These are phyloP conservation scores for Neofusicoccum sp. DNA, from an alignment of 2,329 filamentous ascomycete genomes.

Conservation along the genomic window DNA sequence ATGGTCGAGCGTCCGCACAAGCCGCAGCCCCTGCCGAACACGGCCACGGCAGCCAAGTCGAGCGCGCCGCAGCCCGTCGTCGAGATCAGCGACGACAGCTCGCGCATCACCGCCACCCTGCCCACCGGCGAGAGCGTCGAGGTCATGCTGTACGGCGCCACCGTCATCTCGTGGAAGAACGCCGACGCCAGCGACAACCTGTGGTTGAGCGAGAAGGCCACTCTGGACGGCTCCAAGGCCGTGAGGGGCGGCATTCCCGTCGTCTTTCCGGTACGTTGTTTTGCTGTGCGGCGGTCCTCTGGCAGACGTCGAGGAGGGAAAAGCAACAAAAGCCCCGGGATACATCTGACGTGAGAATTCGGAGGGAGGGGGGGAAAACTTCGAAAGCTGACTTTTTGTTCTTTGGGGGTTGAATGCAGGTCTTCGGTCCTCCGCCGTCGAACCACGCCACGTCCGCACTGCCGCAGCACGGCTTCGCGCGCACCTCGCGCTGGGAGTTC, in stretches of 20 bases:
- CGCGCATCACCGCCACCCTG: conserved; percentile 73
- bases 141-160: conserved; percentile 87
- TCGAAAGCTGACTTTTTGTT: conserved; percentile 20
- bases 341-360: no score
- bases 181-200: conserved; percentile 75
- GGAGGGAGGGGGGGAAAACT: no score
- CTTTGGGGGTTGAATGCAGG: conserved; percentile 46
- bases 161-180: conserved; percentile 84
- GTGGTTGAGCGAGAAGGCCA: conserved; percentile 77
- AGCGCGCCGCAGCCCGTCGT: conserved; percentile 77
- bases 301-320: no score
- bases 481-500: conserved; percentile 88
- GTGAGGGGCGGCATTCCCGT: conserved; percentile 90
- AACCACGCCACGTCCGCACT: conserved; percentile 76
- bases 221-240: conserved; percentile 81
- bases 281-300: background rate
- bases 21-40: conserved; percentile 58
- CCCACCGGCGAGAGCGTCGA: conserved; percentile 84
- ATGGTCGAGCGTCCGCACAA: conserved; percentile 87
- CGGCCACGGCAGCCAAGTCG: conserved; percentile 54
- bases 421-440: conserved; percentile 79
- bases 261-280: conserved; percentile 76
- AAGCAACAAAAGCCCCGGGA: background rate
- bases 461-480: conserved; percentile 92
- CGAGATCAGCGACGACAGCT: conserved; percentile 68